A percentile compares a stretch with the other conserved stretches of the same genome.
phyloP scores from a whole-genome alignment of 139 green algal species.

The Chlorella sp. region DNA sequence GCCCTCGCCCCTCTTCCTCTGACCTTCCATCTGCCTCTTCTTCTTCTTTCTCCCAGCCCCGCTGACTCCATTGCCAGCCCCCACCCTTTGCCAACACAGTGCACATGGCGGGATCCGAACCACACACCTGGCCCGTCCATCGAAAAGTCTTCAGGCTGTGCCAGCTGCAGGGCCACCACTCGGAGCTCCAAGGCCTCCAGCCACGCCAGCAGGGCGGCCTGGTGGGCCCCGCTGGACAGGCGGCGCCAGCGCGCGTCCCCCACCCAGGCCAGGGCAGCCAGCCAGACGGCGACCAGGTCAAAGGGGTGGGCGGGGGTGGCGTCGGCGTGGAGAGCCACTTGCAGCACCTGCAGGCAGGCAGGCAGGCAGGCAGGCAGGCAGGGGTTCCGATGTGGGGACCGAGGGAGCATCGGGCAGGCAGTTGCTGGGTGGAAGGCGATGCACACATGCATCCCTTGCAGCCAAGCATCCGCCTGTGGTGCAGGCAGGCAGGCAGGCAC shows the following conservation, averaged over 20 bases:
- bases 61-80: neutral
- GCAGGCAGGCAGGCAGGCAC: too few species aligned
- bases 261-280: conserved; percentile 53
- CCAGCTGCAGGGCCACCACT: conserved; percentile 29
- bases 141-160: conserved; percentile 12
- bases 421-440: neutral
- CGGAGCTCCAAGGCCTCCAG: conserved; percentile 32
- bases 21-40: too few species aligned
- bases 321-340: conserved; percentile 9
- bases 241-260: conserved; percentile 56
- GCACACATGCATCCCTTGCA: neutral
- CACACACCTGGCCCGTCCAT: neutral
- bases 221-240: conserved; percentile 29
- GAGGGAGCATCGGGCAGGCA: neutral
- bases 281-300: conserved; percentile 48
- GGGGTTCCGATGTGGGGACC: neutral
- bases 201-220: neutral
- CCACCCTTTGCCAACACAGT: neutral
- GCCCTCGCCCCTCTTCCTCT: too few species aligned
- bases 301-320: neutral
- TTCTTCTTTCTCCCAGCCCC: neutral
- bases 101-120: neutral
- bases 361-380: neutral
- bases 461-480: neutral
- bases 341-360: conserved; percentile 17